These are phyloP conservation scores for Leccinum arenicola DNA, from an alignment of 768 basidiomycete genomes.

Conservation along the genomic window DNA sequence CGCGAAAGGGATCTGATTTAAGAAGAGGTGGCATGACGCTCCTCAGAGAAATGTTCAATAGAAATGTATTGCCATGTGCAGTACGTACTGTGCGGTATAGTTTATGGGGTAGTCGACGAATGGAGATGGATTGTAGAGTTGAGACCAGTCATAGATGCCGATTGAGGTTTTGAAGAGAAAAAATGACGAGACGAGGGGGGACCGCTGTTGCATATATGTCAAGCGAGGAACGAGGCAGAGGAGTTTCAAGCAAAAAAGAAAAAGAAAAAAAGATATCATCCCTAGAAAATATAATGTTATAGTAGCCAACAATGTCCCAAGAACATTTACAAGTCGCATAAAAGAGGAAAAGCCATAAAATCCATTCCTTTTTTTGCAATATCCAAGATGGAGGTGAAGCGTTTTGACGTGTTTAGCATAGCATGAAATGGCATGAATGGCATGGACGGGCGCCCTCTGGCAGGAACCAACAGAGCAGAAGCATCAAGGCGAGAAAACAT, in stretches of 20 bases:
- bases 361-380: slow-evolving; percentile 12
- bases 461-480: neutral
- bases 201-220: slow-evolving; percentile 2
- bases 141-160: slow-evolving; percentile 28
- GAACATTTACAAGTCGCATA: slow-evolving; percentile 28
- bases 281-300: slow-evolving; percentile 36
- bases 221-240: slow-evolving; percentile 3
- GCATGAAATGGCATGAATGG: neutral
- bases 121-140: slow-evolving; percentile 1
- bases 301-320: slow-evolving; percentile 35
- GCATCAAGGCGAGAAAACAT: slow-evolving; percentile 6
- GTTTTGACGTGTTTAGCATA: neutral
- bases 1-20: neutral
- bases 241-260: slow-evolving; percentile 22
- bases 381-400: slow-evolving; percentile 18
- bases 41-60: slow-evolving; percentile 21
- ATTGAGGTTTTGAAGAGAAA: slow-evolving; percentile 2
- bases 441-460: neutral
- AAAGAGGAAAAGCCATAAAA: slow-evolving; percentile 5
- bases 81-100: slow-evolving; percentile 25
- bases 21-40: neutral
- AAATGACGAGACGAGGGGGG: neutral
- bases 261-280: slow-evolving; percentile 19
- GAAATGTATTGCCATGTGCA: slow-evolving; percentile 31
- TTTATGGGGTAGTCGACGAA: slow-evolving; percentile 11